Conservation (phyloP, 2,329 filamentous ascomycete genomes). For the Sporothrix brasiliensis region DNA sequence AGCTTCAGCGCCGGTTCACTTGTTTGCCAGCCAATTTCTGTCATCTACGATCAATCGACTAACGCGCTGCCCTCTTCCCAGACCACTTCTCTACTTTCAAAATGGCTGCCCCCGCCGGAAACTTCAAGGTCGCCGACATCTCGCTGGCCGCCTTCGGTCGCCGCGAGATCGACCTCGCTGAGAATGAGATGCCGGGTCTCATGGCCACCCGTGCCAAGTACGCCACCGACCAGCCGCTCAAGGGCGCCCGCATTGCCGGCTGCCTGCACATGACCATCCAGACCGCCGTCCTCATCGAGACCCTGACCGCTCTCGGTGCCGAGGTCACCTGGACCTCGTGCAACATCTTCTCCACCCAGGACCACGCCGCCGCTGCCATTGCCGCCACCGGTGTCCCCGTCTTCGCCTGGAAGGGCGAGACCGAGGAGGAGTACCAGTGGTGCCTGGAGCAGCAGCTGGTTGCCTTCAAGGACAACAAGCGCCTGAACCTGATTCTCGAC, state of each 20-base stretch:
- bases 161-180: conserved; percentile 97
- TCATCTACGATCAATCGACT: not conserved
- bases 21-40: not conserved
- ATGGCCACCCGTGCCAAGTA: conserved; percentile 95
- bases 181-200: conserved; percentile 96
- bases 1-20: too few relatives aligned
- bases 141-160: conserved; percentile 97
- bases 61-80: not conserved
- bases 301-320: conserved; percentile 87
- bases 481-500: conserved; percentile 98
- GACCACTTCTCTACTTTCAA: conserved; percentile 39
- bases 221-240: conserved; percentile 86
- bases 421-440: conserved; percentile 99
- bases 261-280: conserved; percentile 99
- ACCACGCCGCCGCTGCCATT: conserved; percentile 97
- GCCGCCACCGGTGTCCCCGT: conserved; percentile 91
- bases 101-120: conserved; percentile 80
- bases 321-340: conserved; percentile 99
- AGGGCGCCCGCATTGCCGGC: conserved; percentile 92
- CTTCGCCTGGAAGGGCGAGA: conserved; percentile 81
- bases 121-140: conserved; percentile 99
- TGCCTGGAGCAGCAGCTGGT: conserved; percentile 97
- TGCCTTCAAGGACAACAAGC: conserved; percentile 95
- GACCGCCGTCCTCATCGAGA: conserved; percentile 99
- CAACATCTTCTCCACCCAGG: conserved; percentile 99